A percentile compares a stretch with the other conserved stretches of the same genome.
Evolutionary conservation across 306 rosid species (phyloP).

Genomic region (Luffa acutangula): DNA sequence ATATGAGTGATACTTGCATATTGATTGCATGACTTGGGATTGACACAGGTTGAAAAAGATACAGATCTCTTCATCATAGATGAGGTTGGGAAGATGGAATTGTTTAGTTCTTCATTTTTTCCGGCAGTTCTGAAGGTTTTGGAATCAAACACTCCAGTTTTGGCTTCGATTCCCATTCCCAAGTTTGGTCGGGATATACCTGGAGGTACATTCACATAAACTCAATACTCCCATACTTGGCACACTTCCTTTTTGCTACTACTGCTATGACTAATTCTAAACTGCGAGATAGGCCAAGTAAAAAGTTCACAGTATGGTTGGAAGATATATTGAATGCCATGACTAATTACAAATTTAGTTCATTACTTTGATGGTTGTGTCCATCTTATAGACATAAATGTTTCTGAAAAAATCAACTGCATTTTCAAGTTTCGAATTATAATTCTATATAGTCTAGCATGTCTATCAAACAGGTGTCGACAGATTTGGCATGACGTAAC

Average conservation of each 20-base stretch:
- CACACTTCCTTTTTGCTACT: neutral
- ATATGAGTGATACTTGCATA: neutral
- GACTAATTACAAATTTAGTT: neutral
- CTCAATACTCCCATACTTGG: neutral
- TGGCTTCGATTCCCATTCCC: constrained; percentile 79
- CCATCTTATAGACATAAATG: neutral
- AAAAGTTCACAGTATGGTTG: neutral
- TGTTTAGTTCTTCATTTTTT: constrained; percentile 72
- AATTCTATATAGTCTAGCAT: neutral
- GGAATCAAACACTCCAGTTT: constrained; percentile 59
- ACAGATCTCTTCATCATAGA: constrained; percentile 69
- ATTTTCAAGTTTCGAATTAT: neutral
- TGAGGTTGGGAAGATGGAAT: constrained; percentile 90
- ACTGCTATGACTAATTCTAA: neutral
- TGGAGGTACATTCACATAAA: constrained; percentile 24
- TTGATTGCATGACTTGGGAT: neutral
- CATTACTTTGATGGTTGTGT: neutral
- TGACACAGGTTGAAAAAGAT: constrained; percentile 51
- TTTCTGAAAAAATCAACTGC: neutral
- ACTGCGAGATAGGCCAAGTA: neutral
- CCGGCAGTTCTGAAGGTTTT: constrained; percentile 62
- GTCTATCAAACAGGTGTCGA: neutral
- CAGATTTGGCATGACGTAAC: neutral
- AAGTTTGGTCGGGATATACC: constrained; percentile 71
- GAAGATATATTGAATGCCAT: neutral